phyloP scores from a whole-genome alignment of 352 stramenopile genomes.

The Pythium pyrilobum region DNA sequence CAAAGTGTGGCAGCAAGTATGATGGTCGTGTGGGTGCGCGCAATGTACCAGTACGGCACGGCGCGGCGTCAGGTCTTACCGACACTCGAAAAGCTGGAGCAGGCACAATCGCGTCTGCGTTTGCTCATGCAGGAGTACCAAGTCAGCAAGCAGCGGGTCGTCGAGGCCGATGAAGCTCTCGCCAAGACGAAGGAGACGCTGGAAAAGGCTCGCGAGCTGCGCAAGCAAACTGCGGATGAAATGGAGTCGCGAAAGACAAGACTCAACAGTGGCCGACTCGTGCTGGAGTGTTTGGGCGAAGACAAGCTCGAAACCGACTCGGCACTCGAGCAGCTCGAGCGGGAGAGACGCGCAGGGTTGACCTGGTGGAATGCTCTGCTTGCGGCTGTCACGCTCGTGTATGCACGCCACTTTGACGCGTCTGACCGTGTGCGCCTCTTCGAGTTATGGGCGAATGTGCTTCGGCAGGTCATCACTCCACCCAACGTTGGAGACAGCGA shows the following conservation, averaged over 20 bases:
- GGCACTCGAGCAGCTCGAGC: conserved; percentile 6
- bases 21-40: conserved; percentile 73
- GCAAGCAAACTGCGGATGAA: conserved; percentile 26
- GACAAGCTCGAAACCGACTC: conserved; percentile 25
- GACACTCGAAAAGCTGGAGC: conserved; percentile 61
- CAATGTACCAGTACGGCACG: conserved; percentile 59
- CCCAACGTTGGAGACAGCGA: background rate
- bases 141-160: conserved; percentile 54
- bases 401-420: conserved; percentile 20
- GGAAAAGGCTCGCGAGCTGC: conserved; percentile 20
- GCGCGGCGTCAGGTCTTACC: conserved; percentile 46
- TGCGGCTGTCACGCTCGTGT: conserved; percentile 32
- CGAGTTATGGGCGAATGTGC: conserved; percentile 8
- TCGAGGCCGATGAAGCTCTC: conserved; percentile 35
- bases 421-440: conserved; percentile 16
- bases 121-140: conserved; percentile 64
- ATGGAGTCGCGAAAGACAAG: conserved; percentile 27
- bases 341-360: conserved; percentile 22
- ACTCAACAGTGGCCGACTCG: conserved; percentile 25
- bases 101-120: conserved; percentile 40
- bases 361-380: conserved; percentile 55
- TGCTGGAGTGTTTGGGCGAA: conserved; percentile 33
- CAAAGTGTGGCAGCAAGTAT: conserved; percentile 71
- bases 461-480: background rate
- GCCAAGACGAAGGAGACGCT: conserved; percentile 21